phyloP scores from a whole-genome alignment of 306 rosid genomes.

The Cucumis melo region DNA sequence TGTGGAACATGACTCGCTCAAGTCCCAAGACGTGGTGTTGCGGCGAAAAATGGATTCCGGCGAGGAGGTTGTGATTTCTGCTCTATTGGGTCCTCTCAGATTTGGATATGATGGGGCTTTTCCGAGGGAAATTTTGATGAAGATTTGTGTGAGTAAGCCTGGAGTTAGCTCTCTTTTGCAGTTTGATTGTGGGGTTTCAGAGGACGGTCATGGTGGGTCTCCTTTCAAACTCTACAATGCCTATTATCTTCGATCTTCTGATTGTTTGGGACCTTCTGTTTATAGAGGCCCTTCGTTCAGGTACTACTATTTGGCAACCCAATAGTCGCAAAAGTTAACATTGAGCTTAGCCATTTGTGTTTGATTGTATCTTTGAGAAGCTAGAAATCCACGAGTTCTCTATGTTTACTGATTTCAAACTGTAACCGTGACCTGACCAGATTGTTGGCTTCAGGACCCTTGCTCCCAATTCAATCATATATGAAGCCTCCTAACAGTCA shows the following conservation, averaged over 20 bases:
- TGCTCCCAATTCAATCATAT: neutral
- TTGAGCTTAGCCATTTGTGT: neutral
- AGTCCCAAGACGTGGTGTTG: conserved; percentile 54
- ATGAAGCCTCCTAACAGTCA: neutral
- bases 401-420: neutral
- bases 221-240: conserved; percentile 28
- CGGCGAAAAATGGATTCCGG: conserved; percentile 41
- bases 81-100: conserved; percentile 34
- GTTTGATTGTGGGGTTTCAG: conserved; percentile 46
- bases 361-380: neutral
- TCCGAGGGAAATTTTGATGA: conserved; percentile 49
- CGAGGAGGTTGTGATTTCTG: conserved; percentile 68
- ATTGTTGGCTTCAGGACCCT: neutral
- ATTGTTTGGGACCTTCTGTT: conserved; percentile 6
- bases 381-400: neutral
- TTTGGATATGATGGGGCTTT: conserved; percentile 13
- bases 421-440: neutral
- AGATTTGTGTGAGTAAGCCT: conserved; percentile 65
- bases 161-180: conserved; percentile 44
- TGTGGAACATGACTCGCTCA: conserved; percentile 42
- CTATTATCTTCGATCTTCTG: conserved; percentile 30
- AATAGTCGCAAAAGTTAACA: neutral
- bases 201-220: conserved; percentile 19
- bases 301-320: conserved; percentile 2
- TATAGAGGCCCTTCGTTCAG: conserved; percentile 33